Conservation (phyloP, 257 asterid genomes). For the Verbascum thapsus region DNA sequence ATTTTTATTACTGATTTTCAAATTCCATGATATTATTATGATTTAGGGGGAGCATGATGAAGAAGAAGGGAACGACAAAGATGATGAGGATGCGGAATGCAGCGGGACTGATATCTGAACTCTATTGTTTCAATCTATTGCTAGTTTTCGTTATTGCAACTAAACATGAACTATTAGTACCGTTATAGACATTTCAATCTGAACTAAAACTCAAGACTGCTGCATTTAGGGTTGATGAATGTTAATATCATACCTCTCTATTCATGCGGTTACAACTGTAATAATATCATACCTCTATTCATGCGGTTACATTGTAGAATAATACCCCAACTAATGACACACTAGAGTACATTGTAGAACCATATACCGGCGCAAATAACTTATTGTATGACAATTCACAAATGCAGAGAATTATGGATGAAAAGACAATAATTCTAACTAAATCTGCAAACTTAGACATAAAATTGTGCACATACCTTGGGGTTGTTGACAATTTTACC, state of each 20-base stretch:
- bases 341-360: too few species aligned
- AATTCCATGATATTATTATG: not conserved
- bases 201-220: not conserved
- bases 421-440: too few species aligned
- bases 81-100: slow-evolving; percentile 31
- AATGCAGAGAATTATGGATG: not conserved
- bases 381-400: not conserved
- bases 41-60: slow-evolving; percentile 30
- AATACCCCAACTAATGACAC: too few species aligned
- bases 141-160: slow-evolving; percentile 6
- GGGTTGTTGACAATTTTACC: not conserved
- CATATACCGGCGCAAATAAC: too few species aligned
- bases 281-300: too few species aligned
- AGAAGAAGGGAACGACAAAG: slow-evolving; percentile 33
- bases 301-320: too few species aligned
- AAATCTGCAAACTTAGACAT: slow-evolving; percentile 1
- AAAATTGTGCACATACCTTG: slow-evolving; percentile 4
- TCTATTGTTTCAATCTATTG: slow-evolving; percentile 6
- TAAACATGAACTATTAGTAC: not conserved
- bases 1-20: not conserved
- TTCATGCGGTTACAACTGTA: too few species aligned
- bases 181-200: slow-evolving; percentile 2
- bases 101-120: slow-evolving; percentile 28
- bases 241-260: too few species aligned
- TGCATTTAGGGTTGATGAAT: not conserved